Evolutionary conservation across 192 early-diverging fungal species (phyloP), one percentile per base, ranked within the genome.

Genomic region (Haplosporangium gracile): DNA sequence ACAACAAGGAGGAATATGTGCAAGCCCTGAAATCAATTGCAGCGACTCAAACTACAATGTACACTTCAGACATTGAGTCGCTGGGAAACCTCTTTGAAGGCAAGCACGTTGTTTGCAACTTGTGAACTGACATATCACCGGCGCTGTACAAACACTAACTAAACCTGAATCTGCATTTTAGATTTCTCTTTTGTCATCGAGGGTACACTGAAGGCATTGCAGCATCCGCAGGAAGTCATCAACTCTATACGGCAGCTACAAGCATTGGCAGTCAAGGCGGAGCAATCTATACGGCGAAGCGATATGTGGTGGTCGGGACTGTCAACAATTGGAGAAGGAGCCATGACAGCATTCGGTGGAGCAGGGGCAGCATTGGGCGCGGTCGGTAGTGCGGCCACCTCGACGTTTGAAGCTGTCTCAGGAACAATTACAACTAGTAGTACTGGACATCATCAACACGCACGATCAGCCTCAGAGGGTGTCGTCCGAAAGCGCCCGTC

Each of bases 141-240:
- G 42, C 26, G 5, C 15, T 38, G 0, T 0, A 7, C 10, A 24
- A 34, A 32, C 60, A 65, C 24, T 38, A 40, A 40, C 9, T 18
- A 70, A 29, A 29, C 2, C 10, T n/a, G 15, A 42, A 34, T 63
- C 49, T 40, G 57, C 1, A 4, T 68, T 75, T 10, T 70, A 85
- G 83, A 85, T 36, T 85, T 85, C 47, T 85, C 83, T 16, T 85
- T 85, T 85, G 83, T 85, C 15, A 85, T 85, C 26, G 83, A 85
- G 26, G 83, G 83, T n/a, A 85, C 83, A 4, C 47, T 85, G 74
- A 80, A 72, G 42, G 83, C 83, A 0, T 42, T 85, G 4, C 79
- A 68, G 42, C 83, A 85, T 32, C 83, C 83, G 4, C 78, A 85
- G 29, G 83, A 85, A 47, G 53, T 85, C 36, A 77, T 80, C 26